Conservation (phyloP, 1,139 yeast genomes). For the Candida anutae region DNA sequence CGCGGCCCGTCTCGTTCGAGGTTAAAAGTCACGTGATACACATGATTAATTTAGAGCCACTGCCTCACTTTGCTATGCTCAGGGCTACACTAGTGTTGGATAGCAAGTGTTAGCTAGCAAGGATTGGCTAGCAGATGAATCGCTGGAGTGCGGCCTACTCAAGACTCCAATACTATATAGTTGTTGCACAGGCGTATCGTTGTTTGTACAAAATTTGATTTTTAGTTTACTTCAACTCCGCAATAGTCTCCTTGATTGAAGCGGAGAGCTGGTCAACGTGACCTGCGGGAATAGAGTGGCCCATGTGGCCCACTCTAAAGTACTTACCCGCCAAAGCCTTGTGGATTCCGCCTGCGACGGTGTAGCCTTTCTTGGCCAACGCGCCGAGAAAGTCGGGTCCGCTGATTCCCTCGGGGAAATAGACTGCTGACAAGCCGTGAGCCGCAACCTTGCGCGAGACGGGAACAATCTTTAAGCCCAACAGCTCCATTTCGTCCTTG, state of each 20-base stretch:
- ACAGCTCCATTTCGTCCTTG: slow-evolving; percentile 46
- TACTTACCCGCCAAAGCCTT: slow-evolving; percentile 73
- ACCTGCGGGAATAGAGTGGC: slow-evolving; percentile 42
- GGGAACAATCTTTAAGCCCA: slow-evolving; percentile 69
- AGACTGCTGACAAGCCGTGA: slow-evolving; percentile 81
- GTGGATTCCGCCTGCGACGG: slow-evolving; percentile 88
- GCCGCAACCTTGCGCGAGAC: slow-evolving; percentile 58
- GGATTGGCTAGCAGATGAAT: too few relatives aligned
- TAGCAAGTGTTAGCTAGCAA: too few relatives aligned
- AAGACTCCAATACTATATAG: too few relatives aligned
- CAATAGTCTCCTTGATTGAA: slow-evolving; percentile 30
- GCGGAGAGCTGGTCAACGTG: slow-evolving; percentile 29
- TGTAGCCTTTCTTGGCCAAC: slow-evolving; percentile 61
- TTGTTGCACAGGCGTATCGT: too few relatives aligned
- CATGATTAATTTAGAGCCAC: too few relatives aligned
- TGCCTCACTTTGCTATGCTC: too few relatives aligned
- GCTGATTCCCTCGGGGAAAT: slow-evolving; percentile 68
- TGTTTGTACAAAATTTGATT: too few relatives aligned
- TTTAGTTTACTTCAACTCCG: slow-evolving; percentile 12
- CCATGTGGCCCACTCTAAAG: slow-evolving; percentile 96
- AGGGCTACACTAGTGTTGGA: too few relatives aligned
- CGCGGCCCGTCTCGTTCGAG: too few relatives aligned
- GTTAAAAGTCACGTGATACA: too few relatives aligned
- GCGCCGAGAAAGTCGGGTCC: slow-evolving; percentile 54
- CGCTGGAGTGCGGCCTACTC: too few relatives aligned